These are phyloP conservation scores for Monosporascus sp. DNA, from an alignment of 2,329 filamentous ascomycete genomes.

Conservation along the genomic window DNA sequence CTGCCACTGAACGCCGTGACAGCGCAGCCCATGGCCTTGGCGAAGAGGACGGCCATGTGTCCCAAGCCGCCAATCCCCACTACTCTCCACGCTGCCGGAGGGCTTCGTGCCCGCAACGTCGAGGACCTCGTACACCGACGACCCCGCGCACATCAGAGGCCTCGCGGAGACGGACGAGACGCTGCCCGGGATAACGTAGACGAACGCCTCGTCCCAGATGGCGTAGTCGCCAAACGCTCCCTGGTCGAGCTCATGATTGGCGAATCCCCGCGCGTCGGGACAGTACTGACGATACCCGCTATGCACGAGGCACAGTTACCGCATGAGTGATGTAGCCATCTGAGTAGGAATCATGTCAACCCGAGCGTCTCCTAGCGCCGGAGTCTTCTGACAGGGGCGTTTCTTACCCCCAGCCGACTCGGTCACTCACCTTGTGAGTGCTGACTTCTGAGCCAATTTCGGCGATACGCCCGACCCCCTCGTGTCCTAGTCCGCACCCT, in stretches of 20 bases:
- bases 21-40: constrained; percentile 50
- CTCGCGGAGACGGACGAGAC: constrained; percentile 35
- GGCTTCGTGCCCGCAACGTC: constrained; percentile 17
- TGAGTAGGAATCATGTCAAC: neutral
- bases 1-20: constrained; percentile 2
- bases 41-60: constrained; percentile 59
- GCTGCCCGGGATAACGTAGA: constrained; percentile 33
- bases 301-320: constrained; percentile 21
- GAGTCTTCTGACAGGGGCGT: neutral
- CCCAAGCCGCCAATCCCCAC: constrained; percentile 57
- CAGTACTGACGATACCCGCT: constrained; percentile 19
- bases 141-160: constrained; percentile 41
- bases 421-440: constrained; percentile 24
- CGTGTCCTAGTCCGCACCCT: constrained; percentile 29
- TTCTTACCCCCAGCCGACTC: constrained; percentile 30
- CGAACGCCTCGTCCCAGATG: constrained; percentile 30
- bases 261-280: constrained; percentile 27
- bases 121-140: constrained; percentile 33
- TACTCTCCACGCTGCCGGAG: constrained; percentile 27
- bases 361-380: neutral
- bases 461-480: constrained; percentile 30
- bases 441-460: constrained; percentile 25
- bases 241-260: constrained; percentile 29
- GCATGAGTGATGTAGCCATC: constrained; percentile 18
- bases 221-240: constrained; percentile 29